Conservation (phyloP, 768 basidiomycete species). For the Austroboletus festivus region DNA sequence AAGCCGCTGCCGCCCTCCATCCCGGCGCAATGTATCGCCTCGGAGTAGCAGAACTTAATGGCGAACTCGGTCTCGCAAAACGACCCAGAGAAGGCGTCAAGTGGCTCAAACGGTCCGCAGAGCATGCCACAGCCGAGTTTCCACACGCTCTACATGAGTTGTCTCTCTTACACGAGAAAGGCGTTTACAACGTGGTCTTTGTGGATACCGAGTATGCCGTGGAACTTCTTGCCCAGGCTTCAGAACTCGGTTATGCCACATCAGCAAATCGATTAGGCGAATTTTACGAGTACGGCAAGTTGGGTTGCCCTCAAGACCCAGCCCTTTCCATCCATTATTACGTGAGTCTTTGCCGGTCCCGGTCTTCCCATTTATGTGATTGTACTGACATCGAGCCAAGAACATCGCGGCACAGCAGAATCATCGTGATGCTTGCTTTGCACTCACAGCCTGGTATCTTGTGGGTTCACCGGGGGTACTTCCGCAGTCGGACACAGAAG, state of each 20-base stretch:
- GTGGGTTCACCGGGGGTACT: conserved; percentile 97
- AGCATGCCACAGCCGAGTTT: conserved; percentile 91
- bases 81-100: conserved; percentile 96
- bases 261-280: conserved; percentile 95
- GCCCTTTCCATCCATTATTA: conserved; percentile 99
- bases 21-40: conserved; percentile 96
- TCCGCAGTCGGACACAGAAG: conserved; percentile 97
- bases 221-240: conserved; percentile 91
- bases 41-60: conserved; percentile 94
- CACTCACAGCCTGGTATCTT: conserved; percentile 98
- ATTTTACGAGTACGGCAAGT: conserved; percentile 98
- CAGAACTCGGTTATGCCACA: conserved; percentile 94
- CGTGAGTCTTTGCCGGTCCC: conserved; percentile 51
- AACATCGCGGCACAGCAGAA: conserved; percentile 98
- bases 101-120: conserved; percentile 96
- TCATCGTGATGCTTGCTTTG: conserved; percentile 96
- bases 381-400: conserved; percentile 38
- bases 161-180: conserved; percentile 91
- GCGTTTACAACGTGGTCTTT: conserved; percentile 97
- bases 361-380: conserved; percentile 1
- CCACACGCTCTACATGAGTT: conserved; percentile 95
- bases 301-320: conserved; percentile 96
- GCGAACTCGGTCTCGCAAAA: conserved; percentile 82
- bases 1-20: conserved; percentile 87
- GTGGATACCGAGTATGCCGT: conserved; percentile 95